These are phyloP conservation scores for Aphanomyces cochlioides DNA, from an alignment of 352 stramenopile genomes.

Conservation along the genomic window DNA sequence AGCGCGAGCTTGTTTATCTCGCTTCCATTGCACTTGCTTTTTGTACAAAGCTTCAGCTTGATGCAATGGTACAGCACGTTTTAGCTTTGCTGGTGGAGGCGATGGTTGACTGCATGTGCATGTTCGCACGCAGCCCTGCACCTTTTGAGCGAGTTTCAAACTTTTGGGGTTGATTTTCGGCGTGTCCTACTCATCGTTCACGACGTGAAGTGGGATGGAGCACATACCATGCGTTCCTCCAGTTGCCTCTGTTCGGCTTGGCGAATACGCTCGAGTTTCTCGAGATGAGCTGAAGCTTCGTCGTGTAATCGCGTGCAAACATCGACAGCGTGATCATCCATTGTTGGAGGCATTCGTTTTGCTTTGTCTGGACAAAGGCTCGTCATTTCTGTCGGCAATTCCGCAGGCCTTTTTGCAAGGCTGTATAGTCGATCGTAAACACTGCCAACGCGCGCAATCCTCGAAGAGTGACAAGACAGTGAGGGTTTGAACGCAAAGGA, in stretches of 20 bases:
- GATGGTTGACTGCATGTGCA: too few relatives aligned
- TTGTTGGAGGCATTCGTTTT: background rate
- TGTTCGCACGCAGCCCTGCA: too few relatives aligned
- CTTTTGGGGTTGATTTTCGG: conserved; percentile 55
- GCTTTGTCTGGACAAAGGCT: too few relatives aligned
- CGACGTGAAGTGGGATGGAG: too few relatives aligned
- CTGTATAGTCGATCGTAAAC: conserved; percentile 56
- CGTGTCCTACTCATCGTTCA: conserved; percentile 32
- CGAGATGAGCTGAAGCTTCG: conserved; percentile 43
- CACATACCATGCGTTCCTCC: background rate
- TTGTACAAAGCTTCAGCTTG: conserved; percentile 51
- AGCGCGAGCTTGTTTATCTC: conserved; percentile 40
- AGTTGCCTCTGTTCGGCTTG: conserved; percentile 38
- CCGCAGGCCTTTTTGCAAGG: conserved; percentile 30
- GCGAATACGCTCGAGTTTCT: conserved; percentile 40
- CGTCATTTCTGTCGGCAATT: too few relatives aligned
- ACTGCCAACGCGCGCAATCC: conserved; percentile 37
- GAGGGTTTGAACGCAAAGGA: conserved; percentile 33
- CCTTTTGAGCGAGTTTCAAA: conserved; percentile 36
- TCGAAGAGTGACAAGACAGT: conserved; percentile 55
- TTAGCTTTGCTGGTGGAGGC: background rate
- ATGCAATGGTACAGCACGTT: conserved; percentile 11
- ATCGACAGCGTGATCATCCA: conserved; percentile 7
- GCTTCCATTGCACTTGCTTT: conserved; percentile 59
- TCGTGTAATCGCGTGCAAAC: conserved; percentile 37